Conservation (phyloP, 2,329 filamentous ascomycete genomes). For the Paecilomyces sp. region DNA sequence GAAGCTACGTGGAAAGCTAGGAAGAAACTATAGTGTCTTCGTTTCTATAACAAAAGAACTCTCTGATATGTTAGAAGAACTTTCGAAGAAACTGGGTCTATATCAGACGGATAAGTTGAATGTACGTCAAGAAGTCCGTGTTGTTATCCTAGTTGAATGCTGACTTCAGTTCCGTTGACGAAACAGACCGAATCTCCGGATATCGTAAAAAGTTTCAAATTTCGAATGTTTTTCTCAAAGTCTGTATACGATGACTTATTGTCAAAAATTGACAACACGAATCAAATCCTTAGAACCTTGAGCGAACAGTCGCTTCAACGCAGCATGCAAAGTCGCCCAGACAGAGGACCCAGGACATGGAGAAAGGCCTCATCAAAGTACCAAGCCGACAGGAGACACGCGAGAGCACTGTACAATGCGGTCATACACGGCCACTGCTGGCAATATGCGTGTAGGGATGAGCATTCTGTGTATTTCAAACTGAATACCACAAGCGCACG, state of each 20-base stretch:
- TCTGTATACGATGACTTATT: slow-evolving; percentile 10
- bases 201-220: not conserved
- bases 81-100: not conserved
- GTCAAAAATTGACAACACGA: slow-evolving; percentile 4
- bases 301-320: slow-evolving; percentile 7
- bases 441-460: slow-evolving; percentile 3
- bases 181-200: not conserved
- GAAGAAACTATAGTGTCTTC: not conserved
- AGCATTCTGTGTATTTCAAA: not conserved
- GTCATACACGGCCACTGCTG: slow-evolving; percentile 4
- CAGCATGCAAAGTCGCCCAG: not conserved
- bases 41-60: not conserved
- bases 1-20: not conserved
- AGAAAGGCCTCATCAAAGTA: not conserved
- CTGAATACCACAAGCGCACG: not conserved
- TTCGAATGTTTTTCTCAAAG: slow-evolving; percentile 7
- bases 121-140: not conserved
- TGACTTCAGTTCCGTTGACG: not conserved
- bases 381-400: slow-evolving; percentile 1
- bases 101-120: not conserved
- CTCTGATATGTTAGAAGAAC: not conserved
- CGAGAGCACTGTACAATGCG: slow-evolving; percentile 1
- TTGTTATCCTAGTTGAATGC: not conserved
- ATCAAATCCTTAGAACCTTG: slow-evolving; percentile 8
- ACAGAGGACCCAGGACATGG: not conserved